Conservation (phyloP, 495 filamentous ascomycete genomes). For the Penicillium turbatum region DNA sequence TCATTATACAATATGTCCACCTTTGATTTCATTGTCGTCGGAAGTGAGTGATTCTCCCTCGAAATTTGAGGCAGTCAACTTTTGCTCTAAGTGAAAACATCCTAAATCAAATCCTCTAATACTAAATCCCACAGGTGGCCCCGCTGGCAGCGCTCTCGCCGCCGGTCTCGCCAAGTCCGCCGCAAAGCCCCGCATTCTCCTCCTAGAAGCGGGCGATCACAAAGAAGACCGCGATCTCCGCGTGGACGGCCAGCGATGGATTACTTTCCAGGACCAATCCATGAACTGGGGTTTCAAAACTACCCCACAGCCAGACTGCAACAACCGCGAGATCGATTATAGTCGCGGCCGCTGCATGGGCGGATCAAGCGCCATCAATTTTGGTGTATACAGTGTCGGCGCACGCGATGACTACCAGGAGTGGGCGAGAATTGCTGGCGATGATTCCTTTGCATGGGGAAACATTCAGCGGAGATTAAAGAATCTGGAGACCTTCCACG, state of each 20-base stretch:
- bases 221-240: constrained; percentile 44
- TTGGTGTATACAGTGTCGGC: constrained; percentile 51
- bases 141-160: constrained; percentile 46
- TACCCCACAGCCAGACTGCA: constrained; percentile 43
- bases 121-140: constrained; percentile 40
- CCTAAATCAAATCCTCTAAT: neutral
- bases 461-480: constrained; percentile 41
- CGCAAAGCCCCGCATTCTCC: constrained; percentile 42
- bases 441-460: constrained; percentile 43
- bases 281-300: constrained; percentile 58
- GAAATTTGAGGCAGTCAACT: no score
- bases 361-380: constrained; percentile 58
- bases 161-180: constrained; percentile 39
- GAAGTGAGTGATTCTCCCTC: constrained; percentile 36
- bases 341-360: constrained; percentile 55
- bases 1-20: constrained; percentile 8
- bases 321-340: constrained; percentile 46
- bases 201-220: constrained; percentile 50
- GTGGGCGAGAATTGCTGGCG: constrained; percentile 35
- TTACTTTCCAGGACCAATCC: constrained; percentile 39
- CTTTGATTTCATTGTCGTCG: constrained; percentile 52
- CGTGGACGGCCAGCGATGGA: constrained; percentile 46
- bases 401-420: constrained; percentile 54
- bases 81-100: neutral
- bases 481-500: constrained; percentile 49